phyloP scores from a whole-genome alignment of 2,329 filamentous ascomycete species.

The Neophaeococcomyces aloes region DNA sequence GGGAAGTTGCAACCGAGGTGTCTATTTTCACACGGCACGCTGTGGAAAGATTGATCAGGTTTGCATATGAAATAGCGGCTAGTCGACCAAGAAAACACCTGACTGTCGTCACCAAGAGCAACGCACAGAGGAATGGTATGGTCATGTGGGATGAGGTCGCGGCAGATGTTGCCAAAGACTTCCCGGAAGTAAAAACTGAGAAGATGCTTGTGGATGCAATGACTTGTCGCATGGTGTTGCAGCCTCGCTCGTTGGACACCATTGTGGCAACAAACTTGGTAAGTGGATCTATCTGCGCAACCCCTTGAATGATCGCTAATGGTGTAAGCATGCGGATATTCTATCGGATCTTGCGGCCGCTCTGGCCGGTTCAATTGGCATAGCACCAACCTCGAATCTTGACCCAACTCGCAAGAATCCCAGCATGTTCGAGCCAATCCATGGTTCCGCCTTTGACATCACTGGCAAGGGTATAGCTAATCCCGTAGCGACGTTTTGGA shows the following conservation, averaged over 20 bases:
- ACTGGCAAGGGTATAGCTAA: conserved; percentile 93
- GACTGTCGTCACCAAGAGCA: conserved; percentile 56
- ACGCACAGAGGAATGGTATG: conserved; percentile 57
- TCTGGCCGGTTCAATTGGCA: conserved; percentile 59
- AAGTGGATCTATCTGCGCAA: too few relatives aligned
- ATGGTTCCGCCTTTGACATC: conserved; percentile 87
- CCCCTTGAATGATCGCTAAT: too few relatives aligned
- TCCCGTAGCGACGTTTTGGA: conserved; percentile 65
- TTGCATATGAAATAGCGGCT: conserved; percentile 52
- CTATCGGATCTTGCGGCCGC: conserved; percentile 61
- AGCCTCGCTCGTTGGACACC: conserved; percentile 50
- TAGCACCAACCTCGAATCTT: conserved; percentile 59
- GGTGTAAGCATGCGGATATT: conserved; percentile 55
- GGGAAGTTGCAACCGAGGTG: conserved; percentile 54
- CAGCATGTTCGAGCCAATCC: conserved; percentile 54
- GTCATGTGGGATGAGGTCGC: conserved; percentile 59
- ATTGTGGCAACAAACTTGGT: conserved; percentile 56
- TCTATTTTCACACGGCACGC: conserved; percentile 53
- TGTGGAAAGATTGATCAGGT: conserved; percentile 50
- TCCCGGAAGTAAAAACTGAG: conserved; percentile 50
- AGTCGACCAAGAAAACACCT: conserved; percentile 47
- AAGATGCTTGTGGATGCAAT: conserved; percentile 60
- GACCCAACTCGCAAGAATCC: conserved; percentile 53
- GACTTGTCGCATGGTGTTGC: conserved; percentile 54
- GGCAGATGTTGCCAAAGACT: conserved; percentile 44